Base-by-base conservation (phyloP, 2,329 filamentous ascomycete genomes). In the Teratosphaeria destructans region DNA sequence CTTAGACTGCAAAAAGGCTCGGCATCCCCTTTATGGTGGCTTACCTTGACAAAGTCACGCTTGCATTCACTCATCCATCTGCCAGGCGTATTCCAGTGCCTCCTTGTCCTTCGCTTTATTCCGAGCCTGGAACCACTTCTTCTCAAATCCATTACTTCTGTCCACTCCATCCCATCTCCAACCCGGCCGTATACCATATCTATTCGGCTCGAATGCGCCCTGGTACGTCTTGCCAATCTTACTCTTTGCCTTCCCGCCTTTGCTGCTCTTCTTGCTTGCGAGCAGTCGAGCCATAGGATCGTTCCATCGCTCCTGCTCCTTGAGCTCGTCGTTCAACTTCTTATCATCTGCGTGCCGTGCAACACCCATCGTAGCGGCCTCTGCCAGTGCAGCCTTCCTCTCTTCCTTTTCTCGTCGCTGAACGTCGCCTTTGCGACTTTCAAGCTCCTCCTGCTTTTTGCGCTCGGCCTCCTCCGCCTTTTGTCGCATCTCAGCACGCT, bases 131-230 rank as follows among this genome's bases (percentile, higher is more conserved):
- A 97, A 97, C 77, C 92, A 88, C 71, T 96, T 87, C 63, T 84
- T 88, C 77, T 99, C 94, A 72, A 96, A 97, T 0, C 93, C 93
- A 75, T 90, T 99, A 23, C 90, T 82, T 65, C 94, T 81, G 78
- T 99, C 94, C 19, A 99, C 94, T 5, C 95, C 94, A 78, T 99
- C 94, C 94, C 94, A 99, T 64, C 90, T 81, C 77, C 95, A 90
- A 0, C 94, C 95, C 0, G 94, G 94, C 62, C 87, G 81, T 62
- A 99, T 97, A 1, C 89, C 90, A 76, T 97, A 97, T 23, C 94
- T 82, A 79, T 99, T 99, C 53, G 94, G 94, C 69, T 89, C 82
- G 59, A 88, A 89, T 0, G 86, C 82, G 0, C 93, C 94, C 61
- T 85, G 78, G 72, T 97, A 99, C 4, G 88, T 72, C 66, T 75